Base-by-base conservation (phyloP, 805 yeast genomes). In the Wilhelminamyces savonicus region DNA sequence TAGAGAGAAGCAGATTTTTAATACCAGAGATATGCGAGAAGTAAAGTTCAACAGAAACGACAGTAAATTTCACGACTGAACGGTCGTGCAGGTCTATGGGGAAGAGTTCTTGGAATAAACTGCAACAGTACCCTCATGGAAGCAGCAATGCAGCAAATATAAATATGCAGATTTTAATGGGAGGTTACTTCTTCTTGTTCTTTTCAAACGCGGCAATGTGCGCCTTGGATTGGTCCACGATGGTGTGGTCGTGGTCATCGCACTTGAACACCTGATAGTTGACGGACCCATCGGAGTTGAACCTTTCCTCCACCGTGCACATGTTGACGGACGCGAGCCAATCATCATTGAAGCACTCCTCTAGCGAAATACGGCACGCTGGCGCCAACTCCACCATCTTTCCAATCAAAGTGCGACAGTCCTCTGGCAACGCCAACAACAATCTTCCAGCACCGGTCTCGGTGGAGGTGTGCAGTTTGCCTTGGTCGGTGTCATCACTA, bases 121-220 rank as follows among this genome's bases (percentile, higher is more conserved):
- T n/a, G n/a, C n/a, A n/a, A n/a, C n/a, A n/a, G n/a, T n/a, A n/a
- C n/a, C n/a, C n/a, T n/a, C n/a, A n/a, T n/a, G n/a, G n/a, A n/a
- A n/a, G n/a, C n/a, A n/a, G n/a, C n/a, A n/a, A n/a, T n/a, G n/a
- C n/a, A n/a, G n/a, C n/a, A n/a, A n/a, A n/a, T n/a, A n/a, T n/a
- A 7, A 11, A 11, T 21, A 10, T 11, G n/a, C 23, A 7, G 7
- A 21, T 5, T n/a, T 11, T 6, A 11, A 21, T 6, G 7, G n/a
- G n/a, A 5, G n/a, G 10, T 32, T 59, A 67, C 50, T 72, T 62
- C 51, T 70, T 74, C 61, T 84, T 88, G 51, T 78, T 83, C 66
- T 78, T 83, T 51, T 88, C 97, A 41, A 88, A 70, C 35, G 88
- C 81, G 8, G 97, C 95, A 59, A 88, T 88, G 54, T 88, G 97